Evolutionary conservation across 345 rosid genomes (phyloP).

Genomic region (Salix exigua): DNA sequence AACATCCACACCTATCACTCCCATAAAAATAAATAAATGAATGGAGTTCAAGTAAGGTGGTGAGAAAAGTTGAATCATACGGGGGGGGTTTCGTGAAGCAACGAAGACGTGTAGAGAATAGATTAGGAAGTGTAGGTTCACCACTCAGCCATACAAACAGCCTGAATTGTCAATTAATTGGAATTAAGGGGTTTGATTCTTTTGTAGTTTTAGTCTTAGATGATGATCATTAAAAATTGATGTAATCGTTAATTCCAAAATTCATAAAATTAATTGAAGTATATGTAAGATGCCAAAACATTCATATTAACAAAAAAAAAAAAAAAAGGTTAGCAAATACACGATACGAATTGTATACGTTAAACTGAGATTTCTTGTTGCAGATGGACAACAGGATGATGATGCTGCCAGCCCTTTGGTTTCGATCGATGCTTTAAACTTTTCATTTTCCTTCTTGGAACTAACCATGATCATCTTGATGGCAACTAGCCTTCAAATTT

Average conservation of each 20-base stretch:
- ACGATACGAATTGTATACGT: background rate
- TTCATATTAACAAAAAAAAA: no score
- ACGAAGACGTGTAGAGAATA: constrained; percentile 32
- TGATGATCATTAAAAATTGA: fast-evolving
- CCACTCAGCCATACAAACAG: background rate
- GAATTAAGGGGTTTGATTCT: no score
- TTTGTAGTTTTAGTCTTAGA: no score
- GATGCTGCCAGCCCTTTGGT: background rate
- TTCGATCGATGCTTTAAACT: background rate
- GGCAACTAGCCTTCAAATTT: background rate
- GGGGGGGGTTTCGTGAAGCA: constrained; percentile 33
- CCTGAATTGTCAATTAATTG: background rate
- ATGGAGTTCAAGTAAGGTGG: background rate
- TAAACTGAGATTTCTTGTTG: background rate
- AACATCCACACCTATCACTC: constrained; percentile 29
- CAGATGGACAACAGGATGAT: background rate
- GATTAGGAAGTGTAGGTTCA: constrained; percentile 29
- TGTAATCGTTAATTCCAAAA: fast-evolving
- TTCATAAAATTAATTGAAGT: no score
- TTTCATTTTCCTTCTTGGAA: background rate
- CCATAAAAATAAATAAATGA: background rate
- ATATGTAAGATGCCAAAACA: no score
- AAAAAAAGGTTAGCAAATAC: background rate
- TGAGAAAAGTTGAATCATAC: background rate
- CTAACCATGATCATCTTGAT: no score